Conservation (phyloP, 2,329 filamentous ascomycete genomes). For the Phaeoacremonium minimum region DNA sequence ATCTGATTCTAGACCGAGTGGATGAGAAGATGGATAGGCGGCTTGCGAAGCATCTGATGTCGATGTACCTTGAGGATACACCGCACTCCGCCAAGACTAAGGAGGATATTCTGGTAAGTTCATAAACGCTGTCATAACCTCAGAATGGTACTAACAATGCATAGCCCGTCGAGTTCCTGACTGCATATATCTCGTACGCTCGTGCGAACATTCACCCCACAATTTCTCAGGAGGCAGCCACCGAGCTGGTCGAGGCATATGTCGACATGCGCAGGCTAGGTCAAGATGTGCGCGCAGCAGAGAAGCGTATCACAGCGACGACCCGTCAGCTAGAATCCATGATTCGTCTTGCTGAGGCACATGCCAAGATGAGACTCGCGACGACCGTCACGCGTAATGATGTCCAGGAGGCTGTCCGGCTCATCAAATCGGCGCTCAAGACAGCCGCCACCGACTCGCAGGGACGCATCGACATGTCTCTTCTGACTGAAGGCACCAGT, state of each 20-base stretch:
- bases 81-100: constrained; percentile 75
- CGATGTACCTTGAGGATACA: constrained; percentile 94
- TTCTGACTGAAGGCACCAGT: constrained; percentile 91
- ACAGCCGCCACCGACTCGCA: constrained; percentile 93
- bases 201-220: constrained; percentile 79
- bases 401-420: constrained; percentile 82
- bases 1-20: constrained; percentile 89
- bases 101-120: constrained; percentile 75
- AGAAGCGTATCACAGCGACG: constrained; percentile 96
- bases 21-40: constrained; percentile 87
- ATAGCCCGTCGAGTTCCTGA: constrained; percentile 90
- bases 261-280: constrained; percentile 94
- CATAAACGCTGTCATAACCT: background rate
- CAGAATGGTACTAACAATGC: constrained; percentile 2
- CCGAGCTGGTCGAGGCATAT: constrained; percentile 81
- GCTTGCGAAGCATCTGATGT: constrained; percentile 85
- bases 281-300: constrained; percentile 77
- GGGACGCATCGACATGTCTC: constrained; percentile 93
- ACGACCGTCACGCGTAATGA: constrained; percentile 72
- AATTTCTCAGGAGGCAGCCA: constrained; percentile 75
- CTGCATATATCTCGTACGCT: constrained; percentile 94
- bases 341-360: constrained; percentile 94
- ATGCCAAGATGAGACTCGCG: constrained; percentile 94
- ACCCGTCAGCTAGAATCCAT: constrained; percentile 96
- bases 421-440: constrained; percentile 93